Base-by-base conservation (phyloP, 306 rosid species). In the Geum urbanum region DNA sequence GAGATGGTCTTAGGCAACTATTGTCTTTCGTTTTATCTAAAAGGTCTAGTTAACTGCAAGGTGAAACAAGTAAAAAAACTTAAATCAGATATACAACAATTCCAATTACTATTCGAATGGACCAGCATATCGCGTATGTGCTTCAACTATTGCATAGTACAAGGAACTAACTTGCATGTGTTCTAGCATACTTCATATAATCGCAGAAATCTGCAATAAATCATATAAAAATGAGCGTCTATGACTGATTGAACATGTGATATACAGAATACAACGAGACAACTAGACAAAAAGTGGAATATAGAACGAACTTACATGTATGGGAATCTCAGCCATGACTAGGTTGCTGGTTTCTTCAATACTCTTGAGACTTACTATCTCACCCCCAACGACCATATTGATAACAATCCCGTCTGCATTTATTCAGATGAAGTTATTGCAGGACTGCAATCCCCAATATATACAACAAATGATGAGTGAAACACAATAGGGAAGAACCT, bases 321-420 rank as follows among this genome's bases (percentile, higher is more conserved):
- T 87, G 64, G 96, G 97, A 97, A 95, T 91, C 86, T 95, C 96
- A 74, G 85, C 92, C 79, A 95, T 84, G 80, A 89, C 76, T 70
- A 87, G 84, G 73, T 76, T 70, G 79, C 84, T 87, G 79, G 87
- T 86, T 80, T 91, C 99, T 87, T 91, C 99, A 15, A 89, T 64
- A 84, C 76, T 80, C 75, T 84, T 87, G 66, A 95, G 87, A 22
- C 81, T 89, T 39, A 87, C 92, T 51, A 95, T 95, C 85, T 91
- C 99, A 18, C 96, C 97, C 61, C 99, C 90, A 53, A 84, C 91
- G 54, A 94, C 97, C 99, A 89, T 91, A 74, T 89, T 95, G 88
- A 89, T 95, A 51, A 89, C 87, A 75, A 89, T 76, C 75, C 97
- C 99, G 79, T 95, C 97, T 94, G 79, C 83, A 83, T 53, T 49